phyloP scores from a whole-genome alignment of 306 rosid genomes.

The Acmispon strigosus region DNA sequence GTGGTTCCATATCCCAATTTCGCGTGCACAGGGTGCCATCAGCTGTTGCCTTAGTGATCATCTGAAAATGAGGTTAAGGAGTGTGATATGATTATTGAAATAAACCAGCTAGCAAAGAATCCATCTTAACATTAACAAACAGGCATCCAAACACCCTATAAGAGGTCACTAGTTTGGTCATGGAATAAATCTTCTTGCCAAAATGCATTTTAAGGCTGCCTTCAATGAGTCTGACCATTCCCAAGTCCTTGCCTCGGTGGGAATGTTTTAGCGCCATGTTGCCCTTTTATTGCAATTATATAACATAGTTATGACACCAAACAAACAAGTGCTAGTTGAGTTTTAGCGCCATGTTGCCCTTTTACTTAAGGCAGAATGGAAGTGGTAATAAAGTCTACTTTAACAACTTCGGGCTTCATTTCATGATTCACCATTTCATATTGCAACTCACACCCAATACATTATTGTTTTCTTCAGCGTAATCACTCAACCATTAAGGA shows the following conservation, averaged over 20 bases:
- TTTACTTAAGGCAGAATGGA: background rate
- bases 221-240: too few species aligned
- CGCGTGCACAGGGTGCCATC: constrained; percentile 77
- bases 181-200: too few species aligned
- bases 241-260: too few species aligned
- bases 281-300: background rate
- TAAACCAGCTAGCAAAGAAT: background rate
- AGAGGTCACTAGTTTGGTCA: too few species aligned
- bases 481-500: too few species aligned
- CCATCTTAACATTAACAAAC: too few species aligned
- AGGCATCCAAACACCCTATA: too few species aligned
- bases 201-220: too few species aligned
- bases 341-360: too few species aligned
- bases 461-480: background rate
- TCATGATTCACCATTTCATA: background rate
- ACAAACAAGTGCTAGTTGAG: background rate
- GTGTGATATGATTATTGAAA: background rate
- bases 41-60: constrained; percentile 88
- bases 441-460: background rate
- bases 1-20: constrained; percentile 95
- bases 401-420: background rate
- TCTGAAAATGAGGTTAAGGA: constrained; percentile 42
- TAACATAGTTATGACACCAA: background rate
- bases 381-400: background rate
- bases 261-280: too few species aligned